These are phyloP conservation scores for Lichenothelia convexa DNA, from an alignment of 495 filamentous ascomycete species.

Conservation along the genomic window DNA sequence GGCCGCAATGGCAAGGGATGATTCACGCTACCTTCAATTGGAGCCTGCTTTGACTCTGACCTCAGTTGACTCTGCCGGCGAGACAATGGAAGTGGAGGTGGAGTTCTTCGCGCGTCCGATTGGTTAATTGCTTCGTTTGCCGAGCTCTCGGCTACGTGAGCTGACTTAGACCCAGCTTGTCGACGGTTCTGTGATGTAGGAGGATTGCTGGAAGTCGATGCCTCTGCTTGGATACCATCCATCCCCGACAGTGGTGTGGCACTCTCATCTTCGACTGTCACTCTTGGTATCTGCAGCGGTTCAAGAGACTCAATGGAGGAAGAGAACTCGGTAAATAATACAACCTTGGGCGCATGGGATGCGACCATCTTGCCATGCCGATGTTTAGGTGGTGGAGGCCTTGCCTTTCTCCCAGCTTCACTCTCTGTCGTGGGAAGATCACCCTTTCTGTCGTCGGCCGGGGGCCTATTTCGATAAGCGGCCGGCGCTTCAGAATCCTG, in stretches of 20 bases:
- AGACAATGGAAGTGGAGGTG: slow-evolving; percentile 16
- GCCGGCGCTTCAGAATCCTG: slow-evolving; percentile 16
- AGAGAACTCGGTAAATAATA: slow-evolving; percentile 20
- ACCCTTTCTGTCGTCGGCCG: slow-evolving; percentile 18
- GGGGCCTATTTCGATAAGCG: slow-evolving; percentile 16
- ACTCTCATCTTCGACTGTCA: not conserved
- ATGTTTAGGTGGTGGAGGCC: slow-evolving; percentile 17
- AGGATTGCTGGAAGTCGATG: slow-evolving; percentile 17
- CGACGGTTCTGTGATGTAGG: not conserved
- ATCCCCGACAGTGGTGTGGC: slow-evolving; percentile 8
- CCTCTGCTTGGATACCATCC: slow-evolving; percentile 23
- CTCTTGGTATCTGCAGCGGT: slow-evolving; percentile 1
- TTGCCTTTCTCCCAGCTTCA: slow-evolving; percentile 6
- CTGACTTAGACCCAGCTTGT: not conserved
- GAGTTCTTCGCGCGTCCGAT: slow-evolving; percentile 10
- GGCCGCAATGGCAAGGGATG: slow-evolving; percentile 1
- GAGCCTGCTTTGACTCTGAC: no score
- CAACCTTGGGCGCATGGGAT: slow-evolving; percentile 15
- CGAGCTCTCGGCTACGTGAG: not conserved
- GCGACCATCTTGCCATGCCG: slow-evolving; percentile 15
- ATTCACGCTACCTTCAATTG: slow-evolving; percentile 12
- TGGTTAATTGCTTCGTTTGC: not conserved
- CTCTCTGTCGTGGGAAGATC: slow-evolving; percentile 14
- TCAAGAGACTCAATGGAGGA: slow-evolving; percentile 7
- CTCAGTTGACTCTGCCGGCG: slow-evolving; percentile 14